Conservation (phyloP, 495 filamentous ascomycete species). For the Terfezia boudieri region DNA sequence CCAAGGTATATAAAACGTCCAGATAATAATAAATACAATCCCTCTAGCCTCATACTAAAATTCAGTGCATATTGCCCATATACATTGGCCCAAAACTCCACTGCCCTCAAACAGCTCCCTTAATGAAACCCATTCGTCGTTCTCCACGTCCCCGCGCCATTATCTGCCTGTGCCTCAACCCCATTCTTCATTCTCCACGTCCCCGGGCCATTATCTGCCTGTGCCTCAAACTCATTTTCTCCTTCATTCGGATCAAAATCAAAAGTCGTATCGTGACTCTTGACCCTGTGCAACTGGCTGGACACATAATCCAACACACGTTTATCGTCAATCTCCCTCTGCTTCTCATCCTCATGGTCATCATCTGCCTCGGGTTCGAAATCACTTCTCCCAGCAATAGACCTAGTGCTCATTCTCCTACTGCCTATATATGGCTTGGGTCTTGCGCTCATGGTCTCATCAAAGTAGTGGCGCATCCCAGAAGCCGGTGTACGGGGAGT, state of each 20-base stretch:
- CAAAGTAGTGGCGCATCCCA: constrained; percentile 80
- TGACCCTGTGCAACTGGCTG: constrained; percentile 42
- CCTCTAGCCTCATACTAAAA: no score
- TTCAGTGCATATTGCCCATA: no score
- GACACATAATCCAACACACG: constrained; percentile 50
- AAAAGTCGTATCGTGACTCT: constrained; percentile 26
- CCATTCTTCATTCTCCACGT: constrained; percentile 28
- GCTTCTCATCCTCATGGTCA: constrained; percentile 20
- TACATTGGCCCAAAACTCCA: no score
- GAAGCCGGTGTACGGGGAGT: constrained; percentile 69
- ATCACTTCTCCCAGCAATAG: constrained; percentile 72
- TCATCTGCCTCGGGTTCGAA: constrained; percentile 34
- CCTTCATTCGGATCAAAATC: constrained; percentile 16
- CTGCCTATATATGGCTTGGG: constrained; percentile 32
- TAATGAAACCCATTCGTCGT: no score
- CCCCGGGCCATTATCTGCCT: constrained; percentile 18
- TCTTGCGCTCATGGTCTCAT: constrained; percentile 53
- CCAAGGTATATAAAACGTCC: no score
- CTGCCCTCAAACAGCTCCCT: no score
- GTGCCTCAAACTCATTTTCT: constrained; percentile 39
- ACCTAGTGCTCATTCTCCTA: constrained; percentile 61
- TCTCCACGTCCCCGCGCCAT: not conserved
- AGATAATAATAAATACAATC: no score
- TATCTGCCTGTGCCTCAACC: constrained; percentile 31
- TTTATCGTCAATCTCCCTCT: constrained; percentile 32